Percentiles rank a stretch among this genome's conserved stretches.
These are phyloP conservation scores for Geotrichum citri-aurantii DNA, from an alignment of 1,139 yeast species.

Conservation along the genomic window DNA sequence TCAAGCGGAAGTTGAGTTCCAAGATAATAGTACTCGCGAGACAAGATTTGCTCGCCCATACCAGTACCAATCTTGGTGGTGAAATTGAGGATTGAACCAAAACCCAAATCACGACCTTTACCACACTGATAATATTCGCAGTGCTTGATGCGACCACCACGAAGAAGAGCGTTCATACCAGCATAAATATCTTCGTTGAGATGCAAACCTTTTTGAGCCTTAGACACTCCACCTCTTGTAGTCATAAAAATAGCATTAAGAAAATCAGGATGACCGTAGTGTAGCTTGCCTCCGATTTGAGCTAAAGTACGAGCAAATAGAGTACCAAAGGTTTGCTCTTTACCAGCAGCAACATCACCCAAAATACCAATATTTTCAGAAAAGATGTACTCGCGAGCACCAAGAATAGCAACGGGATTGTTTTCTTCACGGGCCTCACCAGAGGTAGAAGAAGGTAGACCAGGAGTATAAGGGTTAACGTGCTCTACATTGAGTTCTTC, in stretches of 20 bases:
- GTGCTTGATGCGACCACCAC: conserved; percentile 99
- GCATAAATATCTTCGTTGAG: conserved; percentile 99
- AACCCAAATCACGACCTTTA: conserved; percentile 99
- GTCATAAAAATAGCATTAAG: conserved; percentile 90
- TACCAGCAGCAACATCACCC: conserved; percentile 99
- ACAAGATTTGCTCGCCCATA: conserved; percentile 99
- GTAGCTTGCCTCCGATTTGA: conserved; percentile 97
- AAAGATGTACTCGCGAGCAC: conserved; percentile 99
- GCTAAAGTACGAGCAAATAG: conserved; percentile 95
- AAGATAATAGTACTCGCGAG: conserved; percentile 94
- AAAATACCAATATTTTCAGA: conserved; percentile 97
- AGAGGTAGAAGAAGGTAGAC: conserved; percentile 17
- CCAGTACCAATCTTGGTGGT: conserved; percentile 99
- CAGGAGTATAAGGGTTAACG: conserved; percentile 42
- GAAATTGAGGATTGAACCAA: conserved; percentile 96
- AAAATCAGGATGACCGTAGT: conserved; percentile 99
- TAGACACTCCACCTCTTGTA: conserved; percentile 98
- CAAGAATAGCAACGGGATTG: conserved; percentile 94
- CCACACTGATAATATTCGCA: conserved; percentile 99
- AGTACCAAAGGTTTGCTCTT: conserved; percentile 99
- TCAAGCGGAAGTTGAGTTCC: conserved; percentile 97
- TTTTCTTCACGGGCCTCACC: conserved; percentile 38
- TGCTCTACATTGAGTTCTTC: conserved; percentile 76
- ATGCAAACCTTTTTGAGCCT: conserved; percentile 97
- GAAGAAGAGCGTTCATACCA: conserved; percentile 94